These are phyloP conservation scores for Tolypocladium capitatum DNA, from an alignment of 2,329 filamentous ascomycete species.

Conservation along the genomic window DNA sequence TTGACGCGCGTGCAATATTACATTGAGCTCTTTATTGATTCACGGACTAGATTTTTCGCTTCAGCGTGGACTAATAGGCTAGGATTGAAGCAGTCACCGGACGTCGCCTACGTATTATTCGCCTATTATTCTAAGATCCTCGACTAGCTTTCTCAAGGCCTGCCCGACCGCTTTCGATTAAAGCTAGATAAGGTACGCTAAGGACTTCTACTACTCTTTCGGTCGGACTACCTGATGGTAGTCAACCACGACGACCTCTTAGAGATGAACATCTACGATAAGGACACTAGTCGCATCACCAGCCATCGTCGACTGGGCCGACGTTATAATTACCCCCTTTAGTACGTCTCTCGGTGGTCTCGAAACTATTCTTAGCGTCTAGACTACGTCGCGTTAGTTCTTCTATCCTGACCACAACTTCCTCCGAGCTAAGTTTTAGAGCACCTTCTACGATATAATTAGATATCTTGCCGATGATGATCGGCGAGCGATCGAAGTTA, in stretches of 20 bases:
- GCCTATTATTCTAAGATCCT: constrained; percentile 5
- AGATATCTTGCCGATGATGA: constrained; percentile 3
- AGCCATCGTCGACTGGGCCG: constrained; percentile 16
- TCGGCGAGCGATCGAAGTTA: constrained; percentile 3
- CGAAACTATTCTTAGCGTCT: constrained; percentile 8
- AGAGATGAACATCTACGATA: constrained; percentile 17
- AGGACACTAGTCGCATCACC: constrained; percentile 11
- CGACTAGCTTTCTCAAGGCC: constrained; percentile 3
- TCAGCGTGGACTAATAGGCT: constrained; percentile 6
- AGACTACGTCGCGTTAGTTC: constrained; percentile 4
- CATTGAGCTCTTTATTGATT: not conserved
- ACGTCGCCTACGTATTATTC: not conserved
- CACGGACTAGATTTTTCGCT: constrained; percentile 8
- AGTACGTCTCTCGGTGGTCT: constrained; percentile 13
- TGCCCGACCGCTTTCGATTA: constrained; percentile 4
- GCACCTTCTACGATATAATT: constrained; percentile 1
- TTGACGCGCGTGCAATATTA: not conserved
- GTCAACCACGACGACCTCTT: constrained; percentile 14
- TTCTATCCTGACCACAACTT: constrained; percentile 4
- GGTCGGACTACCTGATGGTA: constrained; percentile 7
- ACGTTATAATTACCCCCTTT: constrained; percentile 13
- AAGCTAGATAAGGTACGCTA: constrained; percentile 5
- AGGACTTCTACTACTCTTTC: constrained; percentile 8
- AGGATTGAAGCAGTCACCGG: not conserved
- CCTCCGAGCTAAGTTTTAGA: constrained; percentile 5